A percentile compares a stretch with the other conserved stretches of the same genome.
Conservation (phyloP, 345 rosid species). For the Gossypium anomalum region DNA sequence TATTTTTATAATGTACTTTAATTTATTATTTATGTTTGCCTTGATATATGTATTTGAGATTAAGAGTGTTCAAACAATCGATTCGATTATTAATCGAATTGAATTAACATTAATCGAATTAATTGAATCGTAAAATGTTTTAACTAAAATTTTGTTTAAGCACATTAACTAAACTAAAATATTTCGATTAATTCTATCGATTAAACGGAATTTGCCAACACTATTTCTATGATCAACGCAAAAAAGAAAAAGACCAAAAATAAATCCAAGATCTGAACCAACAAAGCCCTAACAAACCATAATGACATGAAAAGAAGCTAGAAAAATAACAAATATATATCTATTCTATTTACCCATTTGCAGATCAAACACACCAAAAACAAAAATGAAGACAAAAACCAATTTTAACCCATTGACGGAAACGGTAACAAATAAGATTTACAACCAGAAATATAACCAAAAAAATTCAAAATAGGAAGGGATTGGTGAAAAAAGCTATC, state of each 20-base stretch:
- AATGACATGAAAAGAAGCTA: background rate
- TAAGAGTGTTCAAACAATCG: no score
- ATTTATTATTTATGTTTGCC: no score
- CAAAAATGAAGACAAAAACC: background rate
- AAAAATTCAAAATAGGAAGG: background rate
- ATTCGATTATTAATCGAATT: no score
- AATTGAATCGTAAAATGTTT: no score
- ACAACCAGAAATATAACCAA: background rate
- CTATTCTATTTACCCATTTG: slow-evolving; percentile 1
- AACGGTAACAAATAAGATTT: background rate
- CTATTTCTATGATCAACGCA: background rate
- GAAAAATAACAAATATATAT: background rate
- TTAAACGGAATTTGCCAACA: background rate
- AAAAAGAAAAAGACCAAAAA: background rate
- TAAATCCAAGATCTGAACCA: slow-evolving; percentile 13
- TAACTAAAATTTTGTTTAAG: no score
- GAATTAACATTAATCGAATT: no score
- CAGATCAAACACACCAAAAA: slow-evolving; percentile 9
- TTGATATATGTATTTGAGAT: no score
- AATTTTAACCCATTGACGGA: slow-evolving; percentile 5
- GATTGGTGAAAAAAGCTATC: no score
- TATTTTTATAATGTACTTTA: no score
- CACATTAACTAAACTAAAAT: no score
- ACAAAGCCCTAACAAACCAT: background rate
- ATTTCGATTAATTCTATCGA: no score